A percentile compares a stretch with the other conserved stretches of the same genome.
Conservation (phyloP, 1,284 basidiomycete species). For the Boletus sp. region DNA sequence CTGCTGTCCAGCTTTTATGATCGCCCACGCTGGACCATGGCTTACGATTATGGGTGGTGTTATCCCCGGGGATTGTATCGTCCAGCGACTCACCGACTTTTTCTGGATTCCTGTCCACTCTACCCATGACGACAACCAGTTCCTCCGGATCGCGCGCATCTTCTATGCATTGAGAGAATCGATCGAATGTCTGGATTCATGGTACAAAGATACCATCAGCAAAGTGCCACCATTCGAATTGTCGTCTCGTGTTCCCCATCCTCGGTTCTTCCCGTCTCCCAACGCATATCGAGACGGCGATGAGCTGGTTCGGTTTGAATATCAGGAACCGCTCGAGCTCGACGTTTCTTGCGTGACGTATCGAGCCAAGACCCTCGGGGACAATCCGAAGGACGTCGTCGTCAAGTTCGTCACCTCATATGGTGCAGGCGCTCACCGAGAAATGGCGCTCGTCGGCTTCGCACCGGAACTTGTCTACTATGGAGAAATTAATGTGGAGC, state of each 20-base stretch:
- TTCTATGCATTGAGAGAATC: conserved; percentile 22
- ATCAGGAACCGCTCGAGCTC: conserved; percentile 9
- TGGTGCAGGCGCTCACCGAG: conserved; percentile 10
- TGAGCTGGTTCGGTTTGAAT: conserved; percentile 1
- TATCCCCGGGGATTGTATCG: too few relatives aligned
- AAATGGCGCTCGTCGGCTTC: conserved; percentile 10
- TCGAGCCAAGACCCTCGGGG: conserved; percentile 5
- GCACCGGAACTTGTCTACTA: conserved; percentile 17
- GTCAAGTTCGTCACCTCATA: conserved; percentile 29
- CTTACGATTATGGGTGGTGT: too few relatives aligned
- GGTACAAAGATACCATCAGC: conserved; percentile 18
- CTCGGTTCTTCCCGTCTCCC: conserved; percentile 25
- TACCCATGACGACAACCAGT: conserved; percentile 11
- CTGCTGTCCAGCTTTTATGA: too few relatives aligned
- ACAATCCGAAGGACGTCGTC: conserved; percentile 8
- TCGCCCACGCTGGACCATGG: too few relatives aligned
- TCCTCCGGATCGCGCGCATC: conserved; percentile 3
- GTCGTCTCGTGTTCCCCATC: too few relatives aligned
- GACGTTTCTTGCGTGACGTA: conserved; percentile 13
- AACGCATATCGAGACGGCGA: not conserved
- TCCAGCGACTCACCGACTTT: too few relatives aligned
- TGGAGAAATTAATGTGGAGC: not conserved
- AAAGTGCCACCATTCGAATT: not conserved
- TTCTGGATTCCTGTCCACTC: too few relatives aligned
- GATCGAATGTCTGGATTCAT: not conserved